A percentile compares a stretch with the other conserved stretches of the same genome.
Conservation (phyloP, 1,284 basidiomycete genomes). For the Rhodofomes roseus region DNA sequence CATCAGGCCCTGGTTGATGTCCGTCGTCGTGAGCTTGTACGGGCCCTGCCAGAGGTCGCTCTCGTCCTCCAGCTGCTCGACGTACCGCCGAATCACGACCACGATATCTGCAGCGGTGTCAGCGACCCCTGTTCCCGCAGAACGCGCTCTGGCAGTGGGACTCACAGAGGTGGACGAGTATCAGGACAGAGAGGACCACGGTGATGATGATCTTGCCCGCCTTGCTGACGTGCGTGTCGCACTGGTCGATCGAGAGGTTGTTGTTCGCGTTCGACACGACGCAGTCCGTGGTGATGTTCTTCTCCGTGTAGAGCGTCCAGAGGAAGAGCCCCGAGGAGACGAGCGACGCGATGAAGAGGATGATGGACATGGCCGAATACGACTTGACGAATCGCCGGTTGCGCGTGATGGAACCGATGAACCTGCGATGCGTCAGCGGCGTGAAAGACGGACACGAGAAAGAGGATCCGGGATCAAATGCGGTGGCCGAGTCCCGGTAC, state of each 20-base stretch:
- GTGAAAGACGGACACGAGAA: too few relatives aligned
- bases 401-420: conserved; percentile 46
- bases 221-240: conserved; percentile 18
- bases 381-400: conserved; percentile 43
- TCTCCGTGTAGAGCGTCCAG: conserved; percentile 23
- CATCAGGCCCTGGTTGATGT: conserved; percentile 27
- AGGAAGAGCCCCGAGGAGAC: conserved; percentile 41
- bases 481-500: too few relatives aligned
- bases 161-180: conserved; percentile 51
- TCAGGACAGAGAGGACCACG: conserved; percentile 29
- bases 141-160: conserved; percentile 9
- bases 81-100: conserved; percentile 27
- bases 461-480: too few relatives aligned
- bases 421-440: conserved; percentile 30
- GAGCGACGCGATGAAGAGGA: conserved; percentile 45
- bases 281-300: conserved; percentile 22
- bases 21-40: conserved; percentile 23
- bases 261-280: conserved; percentile 17
- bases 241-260: conserved; percentile 14
- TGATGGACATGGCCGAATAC: conserved; percentile 42
- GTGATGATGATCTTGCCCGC: conserved; percentile 26
- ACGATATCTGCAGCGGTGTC: conserved; percentile 23
- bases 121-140: not conserved
- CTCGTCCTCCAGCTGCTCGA: conserved; percentile 29
- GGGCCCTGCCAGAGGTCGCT: conserved; percentile 19